phyloP scores from a whole-genome alignment of 2,329 filamentous ascomycete genomes.

The Talaromyces islandicus region DNA sequence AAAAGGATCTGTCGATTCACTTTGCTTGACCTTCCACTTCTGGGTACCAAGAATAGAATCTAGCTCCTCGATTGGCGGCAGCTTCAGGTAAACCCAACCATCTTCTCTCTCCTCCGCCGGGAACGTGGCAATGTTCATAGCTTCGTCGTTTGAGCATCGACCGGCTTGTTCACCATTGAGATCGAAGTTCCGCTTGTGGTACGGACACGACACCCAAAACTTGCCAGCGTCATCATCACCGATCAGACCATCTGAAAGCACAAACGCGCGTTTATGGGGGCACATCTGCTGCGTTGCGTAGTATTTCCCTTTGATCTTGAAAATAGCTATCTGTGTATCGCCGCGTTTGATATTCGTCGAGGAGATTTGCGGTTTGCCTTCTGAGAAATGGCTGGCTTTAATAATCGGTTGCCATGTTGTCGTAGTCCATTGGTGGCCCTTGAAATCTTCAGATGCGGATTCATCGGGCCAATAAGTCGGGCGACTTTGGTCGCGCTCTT shows the following conservation, averaged over 20 bases:
- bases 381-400: slow-evolving; percentile 60
- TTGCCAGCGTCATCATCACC: slow-evolving; percentile 56
- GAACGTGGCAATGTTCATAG: slow-evolving; percentile 77
- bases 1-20: slow-evolving; percentile 55
- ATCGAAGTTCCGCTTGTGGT: slow-evolving; percentile 86
- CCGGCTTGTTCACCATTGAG: slow-evolving; percentile 61
- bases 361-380: slow-evolving; percentile 41
- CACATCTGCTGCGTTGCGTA: slow-evolving; percentile 94
- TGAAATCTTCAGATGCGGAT: slow-evolving; percentile 65
- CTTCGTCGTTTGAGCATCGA: slow-evolving; percentile 66
- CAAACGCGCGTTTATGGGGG: slow-evolving; percentile 83
- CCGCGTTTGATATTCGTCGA: slow-evolving; percentile 75
- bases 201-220: slow-evolving; percentile 81
- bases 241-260: slow-evolving; percentile 78
- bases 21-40: slow-evolving; percentile 72
- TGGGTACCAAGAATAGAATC: slow-evolving; percentile 71
- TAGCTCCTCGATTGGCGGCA: slow-evolving; percentile 75
- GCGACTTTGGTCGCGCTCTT: slow-evolving; percentile 66
- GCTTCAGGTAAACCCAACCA: slow-evolving; percentile 70
- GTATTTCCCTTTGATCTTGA: slow-evolving; percentile 73
- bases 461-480: slow-evolving; percentile 74
- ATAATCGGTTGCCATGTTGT: slow-evolving; percentile 77
- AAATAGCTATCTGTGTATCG: slow-evolving; percentile 82
- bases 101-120: slow-evolving; percentile 67
- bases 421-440: slow-evolving; percentile 57